phyloP scores from a whole-genome alignment of 352 stramenopile genomes.

The Phytophthora pluvialis region DNA sequence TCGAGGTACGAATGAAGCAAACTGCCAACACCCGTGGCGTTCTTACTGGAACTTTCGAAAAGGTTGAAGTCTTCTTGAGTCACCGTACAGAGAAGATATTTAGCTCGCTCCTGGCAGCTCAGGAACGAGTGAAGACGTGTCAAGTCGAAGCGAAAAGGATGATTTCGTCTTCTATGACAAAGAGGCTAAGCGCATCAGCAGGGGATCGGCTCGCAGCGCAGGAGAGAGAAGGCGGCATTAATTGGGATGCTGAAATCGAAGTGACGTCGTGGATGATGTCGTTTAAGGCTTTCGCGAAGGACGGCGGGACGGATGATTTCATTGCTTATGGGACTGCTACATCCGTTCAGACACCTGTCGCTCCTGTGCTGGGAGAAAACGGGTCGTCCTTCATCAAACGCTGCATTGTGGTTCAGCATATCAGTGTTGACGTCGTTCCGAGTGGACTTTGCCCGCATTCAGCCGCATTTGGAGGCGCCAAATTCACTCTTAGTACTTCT shows the following conservation, averaged over 20 bases:
- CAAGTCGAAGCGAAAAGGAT: slow-evolving; percentile 30
- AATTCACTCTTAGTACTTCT: slow-evolving; percentile 12
- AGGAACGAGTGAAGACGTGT: slow-evolving; percentile 19
- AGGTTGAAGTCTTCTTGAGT: slow-evolving; percentile 25
- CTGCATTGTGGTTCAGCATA: slow-evolving; percentile 24
- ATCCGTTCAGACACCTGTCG: slow-evolving; percentile 26
- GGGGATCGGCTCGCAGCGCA: neutral
- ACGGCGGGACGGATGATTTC: slow-evolving; percentile 23
- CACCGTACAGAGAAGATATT: slow-evolving; percentile 31
- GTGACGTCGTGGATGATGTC: slow-evolving; percentile 31
- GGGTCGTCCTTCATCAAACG: slow-evolving; percentile 21
- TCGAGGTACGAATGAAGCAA: slow-evolving; percentile 29
- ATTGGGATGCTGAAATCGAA: slow-evolving; percentile 33
- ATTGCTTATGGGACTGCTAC: slow-evolving; percentile 26
- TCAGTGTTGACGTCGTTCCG: slow-evolving; percentile 24
- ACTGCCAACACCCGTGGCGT: slow-evolving; percentile 16
- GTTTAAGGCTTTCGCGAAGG: slow-evolving; percentile 26
- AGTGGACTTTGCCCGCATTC: slow-evolving; percentile 21
- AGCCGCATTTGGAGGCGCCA: slow-evolving; percentile 25
- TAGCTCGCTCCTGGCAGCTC: slow-evolving; percentile 18
- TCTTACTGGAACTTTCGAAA: slow-evolving; percentile 23
- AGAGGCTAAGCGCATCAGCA: neutral
- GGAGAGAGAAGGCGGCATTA: slow-evolving; percentile 4
- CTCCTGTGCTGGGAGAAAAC: slow-evolving; percentile 14
- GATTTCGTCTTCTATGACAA: neutral